Evolutionary conservation across 257 asterid species (phyloP).

Genomic region (Gentiana macrophylla): DNA sequence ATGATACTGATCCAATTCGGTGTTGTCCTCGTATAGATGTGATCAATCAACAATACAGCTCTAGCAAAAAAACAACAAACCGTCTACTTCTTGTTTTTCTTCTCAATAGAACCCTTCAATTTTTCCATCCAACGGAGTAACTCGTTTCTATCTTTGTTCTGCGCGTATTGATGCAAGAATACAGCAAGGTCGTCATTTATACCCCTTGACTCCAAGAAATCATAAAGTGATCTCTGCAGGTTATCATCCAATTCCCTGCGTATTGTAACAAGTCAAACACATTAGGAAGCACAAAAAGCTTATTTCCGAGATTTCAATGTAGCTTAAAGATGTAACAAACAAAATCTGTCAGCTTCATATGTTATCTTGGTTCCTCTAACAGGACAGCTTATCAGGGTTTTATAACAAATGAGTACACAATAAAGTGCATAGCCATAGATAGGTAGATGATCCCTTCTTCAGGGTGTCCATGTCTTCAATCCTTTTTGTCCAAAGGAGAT

Average conservation of each 20-base stretch:
- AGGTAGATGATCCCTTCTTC: too few species aligned
- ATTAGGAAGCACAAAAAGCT: background rate
- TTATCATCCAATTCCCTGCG: conserved; percentile 78
- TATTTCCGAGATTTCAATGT: background rate
- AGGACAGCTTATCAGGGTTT: too few species aligned
- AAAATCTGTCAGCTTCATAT: background rate
- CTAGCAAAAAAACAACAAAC: too few species aligned
- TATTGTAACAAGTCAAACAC: conserved; percentile 8
- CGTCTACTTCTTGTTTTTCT: conserved; percentile 20
- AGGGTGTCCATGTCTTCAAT: too few species aligned
- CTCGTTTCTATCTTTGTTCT: conserved; percentile 71
- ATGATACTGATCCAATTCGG: too few species aligned
- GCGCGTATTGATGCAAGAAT: conserved; percentile 58
- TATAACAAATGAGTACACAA: too few species aligned
- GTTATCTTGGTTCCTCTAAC: background rate
- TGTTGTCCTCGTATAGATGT: too few species aligned
- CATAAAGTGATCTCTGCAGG: conserved; percentile 63
- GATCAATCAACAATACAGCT: too few species aligned
- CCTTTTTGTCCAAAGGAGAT: too few species aligned
- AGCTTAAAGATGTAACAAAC: background rate
- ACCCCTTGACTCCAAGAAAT: conserved; percentile 73
- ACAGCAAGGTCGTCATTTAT: conserved; percentile 57
- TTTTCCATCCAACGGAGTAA: conserved; percentile 70
- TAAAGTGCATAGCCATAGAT: too few species aligned
- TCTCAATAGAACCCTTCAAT: conserved; percentile 42